phyloP scores from a whole-genome alignment of 208 protist species.

The Phytomonas francai region DNA sequence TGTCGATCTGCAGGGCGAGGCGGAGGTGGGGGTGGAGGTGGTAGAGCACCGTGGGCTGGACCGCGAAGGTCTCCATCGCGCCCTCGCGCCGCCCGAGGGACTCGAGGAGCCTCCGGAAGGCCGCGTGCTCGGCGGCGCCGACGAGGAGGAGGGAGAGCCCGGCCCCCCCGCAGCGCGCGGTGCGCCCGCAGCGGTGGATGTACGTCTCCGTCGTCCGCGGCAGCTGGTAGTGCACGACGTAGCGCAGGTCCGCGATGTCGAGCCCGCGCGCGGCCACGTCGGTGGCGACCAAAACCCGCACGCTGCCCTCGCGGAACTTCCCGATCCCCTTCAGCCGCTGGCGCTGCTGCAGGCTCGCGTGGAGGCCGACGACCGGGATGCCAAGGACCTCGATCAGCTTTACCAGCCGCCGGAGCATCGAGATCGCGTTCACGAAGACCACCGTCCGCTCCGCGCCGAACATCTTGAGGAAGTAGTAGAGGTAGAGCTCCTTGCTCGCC shows the following conservation, averaged over 20 bases:
- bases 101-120: slow-evolving; percentile 76
- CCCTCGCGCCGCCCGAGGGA: slow-evolving; percentile 51
- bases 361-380: slow-evolving; percentile 77
- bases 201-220: slow-evolving; percentile 93
- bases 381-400: slow-evolving; percentile 87
- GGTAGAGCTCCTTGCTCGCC: slow-evolving; percentile 93
- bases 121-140: slow-evolving; percentile 84
- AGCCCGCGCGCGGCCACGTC: slow-evolving; percentile 91
- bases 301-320: slow-evolving; percentile 68
- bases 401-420: slow-evolving; percentile 88
- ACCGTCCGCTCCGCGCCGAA: slow-evolving; percentile 85
- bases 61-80: slow-evolving; percentile 69
- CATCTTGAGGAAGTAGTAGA: slow-evolving; percentile 93
- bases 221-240: slow-evolving; percentile 97
- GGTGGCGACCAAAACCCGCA: slow-evolving; percentile 85
- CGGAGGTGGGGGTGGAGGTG: slow-evolving; percentile 70
- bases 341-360: slow-evolving; percentile 96
- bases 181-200: slow-evolving; percentile 96
- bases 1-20: slow-evolving; percentile 81
- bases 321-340: slow-evolving; percentile 97
- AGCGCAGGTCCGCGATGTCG: slow-evolving; percentile 92
- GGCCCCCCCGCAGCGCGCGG: slow-evolving; percentile 86
- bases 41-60: slow-evolving; percentile 76
- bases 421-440: slow-evolving; percentile 93
- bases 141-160: slow-evolving; percentile 78